Evolutionary conservation across 345 rosid genomes (phyloP).

Genomic region (Schrenkiella parvula): DNA sequence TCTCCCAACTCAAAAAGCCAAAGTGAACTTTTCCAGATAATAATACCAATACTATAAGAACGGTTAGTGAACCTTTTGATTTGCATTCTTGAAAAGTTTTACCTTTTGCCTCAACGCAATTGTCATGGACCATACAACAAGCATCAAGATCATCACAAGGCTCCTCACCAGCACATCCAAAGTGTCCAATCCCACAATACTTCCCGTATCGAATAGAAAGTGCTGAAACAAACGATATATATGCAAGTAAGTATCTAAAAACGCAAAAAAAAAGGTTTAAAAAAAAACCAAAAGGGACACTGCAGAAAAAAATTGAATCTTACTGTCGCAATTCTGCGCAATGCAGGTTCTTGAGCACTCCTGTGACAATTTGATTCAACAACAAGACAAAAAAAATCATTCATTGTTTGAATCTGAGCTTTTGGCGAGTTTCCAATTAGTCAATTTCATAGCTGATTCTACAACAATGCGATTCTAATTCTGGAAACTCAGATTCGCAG

Average conservation of each 20-base stretch:
- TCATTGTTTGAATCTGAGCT: background rate
- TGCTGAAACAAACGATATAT: slow-evolving; percentile 10
- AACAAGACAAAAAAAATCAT: background rate
- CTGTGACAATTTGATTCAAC: slow-evolving; percentile 30
- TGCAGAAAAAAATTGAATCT: background rate
- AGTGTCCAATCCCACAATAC: slow-evolving; percentile 90
- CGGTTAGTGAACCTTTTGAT: background rate
- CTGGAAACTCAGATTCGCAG: background rate
- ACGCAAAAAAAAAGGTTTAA: background rate
- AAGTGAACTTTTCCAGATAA: background rate
- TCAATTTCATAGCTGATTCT: background rate
- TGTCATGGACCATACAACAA: slow-evolving; percentile 87
- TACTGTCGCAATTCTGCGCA: slow-evolving; percentile 70
- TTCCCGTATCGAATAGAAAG: slow-evolving; percentile 70
- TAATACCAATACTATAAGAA: background rate
- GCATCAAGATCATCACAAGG: slow-evolving; percentile 95
- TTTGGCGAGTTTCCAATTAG: background rate
- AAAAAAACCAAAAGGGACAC: background rate
- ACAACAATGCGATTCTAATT: background rate
- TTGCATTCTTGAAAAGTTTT: background rate
- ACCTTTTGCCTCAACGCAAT: slow-evolving; percentile 79
- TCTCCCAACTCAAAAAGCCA: background rate
- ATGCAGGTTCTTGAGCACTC: slow-evolving; percentile 69
- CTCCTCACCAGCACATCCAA: slow-evolving; percentile 90
- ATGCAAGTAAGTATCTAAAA: background rate